Percentiles rank a stretch among this genome's conserved stretches.
phyloP scores from a whole-genome alignment of 2,329 filamentous ascomycete genomes.

The Pseudogymnoascus sp. region DNA sequence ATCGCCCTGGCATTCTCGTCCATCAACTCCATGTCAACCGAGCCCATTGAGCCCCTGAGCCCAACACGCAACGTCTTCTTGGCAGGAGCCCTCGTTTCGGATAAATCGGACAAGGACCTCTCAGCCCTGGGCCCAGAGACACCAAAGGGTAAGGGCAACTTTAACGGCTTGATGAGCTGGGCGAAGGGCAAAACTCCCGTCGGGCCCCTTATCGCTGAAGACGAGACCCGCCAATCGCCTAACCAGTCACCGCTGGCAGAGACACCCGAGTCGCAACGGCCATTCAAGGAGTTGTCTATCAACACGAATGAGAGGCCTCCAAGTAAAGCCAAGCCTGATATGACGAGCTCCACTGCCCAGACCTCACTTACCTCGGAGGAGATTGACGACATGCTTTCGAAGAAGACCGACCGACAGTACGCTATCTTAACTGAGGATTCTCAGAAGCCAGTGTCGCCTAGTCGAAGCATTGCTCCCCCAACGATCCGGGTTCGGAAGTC shows the following conservation, averaged over 20 bases:
- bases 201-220: conserved; percentile 50
- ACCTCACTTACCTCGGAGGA: conserved; percentile 74
- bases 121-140: conserved; percentile 31
- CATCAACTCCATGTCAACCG: conserved; percentile 23
- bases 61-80: conserved; percentile 18
- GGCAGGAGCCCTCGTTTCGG: conserved; percentile 39
- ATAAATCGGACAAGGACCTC: conserved; percentile 27
- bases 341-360: conserved; percentile 67
- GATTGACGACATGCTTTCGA: conserved; percentile 66
- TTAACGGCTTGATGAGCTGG: conserved; percentile 37
- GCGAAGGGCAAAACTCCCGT: conserved; percentile 33
- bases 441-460: conserved; percentile 18
- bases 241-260: conserved; percentile 37
- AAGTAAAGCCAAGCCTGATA: conserved; percentile 36
- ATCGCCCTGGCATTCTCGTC: conserved; percentile 23
- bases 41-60: conserved; percentile 25
- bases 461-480: conserved; percentile 27
- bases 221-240: conserved; percentile 50
- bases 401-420: conserved; percentile 33
- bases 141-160: conserved; percentile 29
- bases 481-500: conserved; percentile 38
- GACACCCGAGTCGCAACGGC: conserved; percentile 47
- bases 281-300: conserved; percentile 54
- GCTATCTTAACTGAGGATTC: conserved; percentile 18
- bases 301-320: conserved; percentile 39